Base-by-base conservation (phyloP, 805 yeast species). In the Saccharomycopsis sp. region DNA sequence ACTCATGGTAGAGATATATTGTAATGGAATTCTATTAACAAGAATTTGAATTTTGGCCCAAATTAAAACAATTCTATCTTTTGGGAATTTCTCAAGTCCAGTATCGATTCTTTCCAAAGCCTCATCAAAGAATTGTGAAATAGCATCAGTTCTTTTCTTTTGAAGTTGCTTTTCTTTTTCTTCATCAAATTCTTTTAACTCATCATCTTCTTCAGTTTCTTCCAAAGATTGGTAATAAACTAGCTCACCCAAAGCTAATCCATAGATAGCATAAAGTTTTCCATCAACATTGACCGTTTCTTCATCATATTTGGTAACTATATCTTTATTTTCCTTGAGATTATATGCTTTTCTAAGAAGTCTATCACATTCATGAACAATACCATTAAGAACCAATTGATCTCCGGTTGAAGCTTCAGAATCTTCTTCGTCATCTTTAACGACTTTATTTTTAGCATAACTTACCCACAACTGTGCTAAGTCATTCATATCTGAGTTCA, bases 361-460 rank as follows among this genome's bases (percentile, higher is more conserved):
- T 37, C 94, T 62, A 53, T 89, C 96, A 62, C 95, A 82, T 56
- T 89, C 96, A 52, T 88, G 95, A n/a, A 89, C 71, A 3, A 88
- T 69, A 19, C 96, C 96, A 52, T 87, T 82, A 43, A 82, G 55
- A 27, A 82, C 69, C 45, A 76, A 60, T 53, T 79, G 83, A 48
- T 71, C 73, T 27, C 49, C 40, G 9, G 44, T 49, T n/a, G n/a
- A n/a, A n/a, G n/a, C n/a, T n/a, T n/a, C n/a, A 14, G 25, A 32
- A 1, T 32, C 59, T 29, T 55, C 49, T 1, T 41, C 40, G 25
- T 37, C 36, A 18, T 42, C 53, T 33, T 38, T 36, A 15, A 37
- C 37, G 8, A 38, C 37, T 5, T 36, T 39, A 41, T 52, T 52
- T 34, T 51, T 52, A 47, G 61, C 37, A 37, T 34, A 39, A 27